Percentiles rank a stretch among this genome's conserved stretches.
Conservation (phyloP, 495 filamentous ascomycete species). For the Penicillium robsamsonii region DNA sequence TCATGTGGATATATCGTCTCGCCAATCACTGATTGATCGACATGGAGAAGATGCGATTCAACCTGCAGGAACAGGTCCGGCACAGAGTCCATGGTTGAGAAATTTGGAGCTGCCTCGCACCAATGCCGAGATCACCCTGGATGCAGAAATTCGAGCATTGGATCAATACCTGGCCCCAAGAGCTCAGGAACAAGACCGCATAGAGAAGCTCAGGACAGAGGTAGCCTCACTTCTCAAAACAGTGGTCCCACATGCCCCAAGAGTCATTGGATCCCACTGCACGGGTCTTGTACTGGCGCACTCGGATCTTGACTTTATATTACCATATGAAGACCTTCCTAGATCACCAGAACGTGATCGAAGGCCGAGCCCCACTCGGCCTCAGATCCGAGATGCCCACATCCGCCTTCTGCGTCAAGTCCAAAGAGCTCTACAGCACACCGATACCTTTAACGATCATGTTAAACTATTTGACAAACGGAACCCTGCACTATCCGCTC, state of each 20-base stretch:
- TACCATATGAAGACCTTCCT: slow-evolving; percentile 27
- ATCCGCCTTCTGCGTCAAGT: slow-evolving; percentile 24
- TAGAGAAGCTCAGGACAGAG: slow-evolving; percentile 29
- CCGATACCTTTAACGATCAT: slow-evolving; percentile 11
- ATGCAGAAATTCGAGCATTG: slow-evolving; percentile 48
- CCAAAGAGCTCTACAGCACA: slow-evolving; percentile 17
- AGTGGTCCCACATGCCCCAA: slow-evolving; percentile 28
- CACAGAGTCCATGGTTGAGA: slow-evolving; percentile 36
- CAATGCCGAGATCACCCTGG: slow-evolving; percentile 28
- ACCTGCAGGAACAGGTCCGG: slow-evolving; percentile 11
- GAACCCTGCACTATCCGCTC: slow-evolving; percentile 27
- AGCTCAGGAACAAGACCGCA: slow-evolving; percentile 28
- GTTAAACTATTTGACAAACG: slow-evolving; percentile 18
- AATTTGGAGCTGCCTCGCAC: slow-evolving; percentile 9
- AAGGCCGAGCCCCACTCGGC: slow-evolving; percentile 35
- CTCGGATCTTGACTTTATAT: slow-evolving; percentile 52
- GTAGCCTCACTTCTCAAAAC: slow-evolving; percentile 23
- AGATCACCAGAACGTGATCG: slow-evolving; percentile 22
- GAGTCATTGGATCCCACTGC: slow-evolving; percentile 50
- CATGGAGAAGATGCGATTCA: slow-evolving; percentile 17
- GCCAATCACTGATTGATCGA: neutral
- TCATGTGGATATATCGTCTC: neutral
- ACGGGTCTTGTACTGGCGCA: slow-evolving; percentile 52
- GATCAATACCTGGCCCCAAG: slow-evolving; percentile 43
- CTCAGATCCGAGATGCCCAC: slow-evolving; percentile 26